Evolutionary conservation across 1,139 yeast genomes (phyloP).

Genomic region (Blastobotrys elegans): DNA sequence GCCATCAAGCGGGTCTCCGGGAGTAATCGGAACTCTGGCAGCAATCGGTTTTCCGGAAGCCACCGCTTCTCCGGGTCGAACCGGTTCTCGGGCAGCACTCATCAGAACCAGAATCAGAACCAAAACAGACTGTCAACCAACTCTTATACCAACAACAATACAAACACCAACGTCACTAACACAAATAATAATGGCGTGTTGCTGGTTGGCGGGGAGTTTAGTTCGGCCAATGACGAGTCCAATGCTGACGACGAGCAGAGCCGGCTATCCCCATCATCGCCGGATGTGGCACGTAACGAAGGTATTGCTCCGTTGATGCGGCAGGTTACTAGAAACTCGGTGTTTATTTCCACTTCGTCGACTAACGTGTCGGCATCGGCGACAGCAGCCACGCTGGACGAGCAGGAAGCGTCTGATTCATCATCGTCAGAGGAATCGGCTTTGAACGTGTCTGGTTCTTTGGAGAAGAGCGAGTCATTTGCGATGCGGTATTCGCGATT

Average conservation of each 20-base stretch:
- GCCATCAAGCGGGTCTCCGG: not conserved
- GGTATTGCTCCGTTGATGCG: not conserved
- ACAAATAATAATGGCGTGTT: slow-evolving; percentile 2
- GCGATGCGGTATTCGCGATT: slow-evolving; percentile 2
- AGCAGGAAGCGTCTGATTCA: not conserved
- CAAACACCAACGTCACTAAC: not conserved
- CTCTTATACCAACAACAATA: not conserved
- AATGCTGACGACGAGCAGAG: not conserved
- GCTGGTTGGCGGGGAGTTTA: slow-evolving; percentile 3
- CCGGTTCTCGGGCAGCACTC: not conserved
- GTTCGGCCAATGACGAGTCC: not conserved
- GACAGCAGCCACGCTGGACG: not conserved
- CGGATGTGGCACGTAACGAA: not conserved
- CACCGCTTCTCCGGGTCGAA: not conserved
- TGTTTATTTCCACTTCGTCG: not conserved
- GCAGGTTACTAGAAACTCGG: not conserved
- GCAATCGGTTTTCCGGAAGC: not conserved
- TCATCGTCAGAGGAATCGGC: not conserved
- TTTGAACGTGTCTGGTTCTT: not conserved
- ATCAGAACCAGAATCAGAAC: not conserved
- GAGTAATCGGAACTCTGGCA: not conserved
- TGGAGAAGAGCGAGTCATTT: not conserved
- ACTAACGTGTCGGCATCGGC: not conserved
- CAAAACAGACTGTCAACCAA: too few species aligned
- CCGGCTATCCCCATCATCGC: not conserved